Evolutionary conservation across 768 basidiomycete genomes (phyloP).

Genomic region (Leccinum variicolor): DNA sequence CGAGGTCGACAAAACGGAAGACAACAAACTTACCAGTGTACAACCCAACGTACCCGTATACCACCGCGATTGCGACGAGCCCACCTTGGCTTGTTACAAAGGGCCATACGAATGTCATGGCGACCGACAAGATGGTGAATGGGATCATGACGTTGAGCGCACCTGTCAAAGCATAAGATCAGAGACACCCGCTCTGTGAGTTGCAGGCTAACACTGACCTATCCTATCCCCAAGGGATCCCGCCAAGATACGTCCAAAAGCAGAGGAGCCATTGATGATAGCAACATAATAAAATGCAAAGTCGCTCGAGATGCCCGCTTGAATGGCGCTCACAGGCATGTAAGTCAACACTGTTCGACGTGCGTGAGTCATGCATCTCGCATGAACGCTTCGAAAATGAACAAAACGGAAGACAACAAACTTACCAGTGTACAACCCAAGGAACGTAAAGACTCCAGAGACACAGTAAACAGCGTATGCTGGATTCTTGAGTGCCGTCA

Average conservation of each 20-base stretch:
- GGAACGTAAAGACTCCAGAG: constrained; percentile 53
- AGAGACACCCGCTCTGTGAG: background rate
- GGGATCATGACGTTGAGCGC: constrained; percentile 67
- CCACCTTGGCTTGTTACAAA: constrained; percentile 43
- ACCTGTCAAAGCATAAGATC: constrained; percentile 36
- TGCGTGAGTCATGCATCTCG: too few relatives aligned
- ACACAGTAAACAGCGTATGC: constrained; percentile 55
- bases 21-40: constrained; percentile 50
- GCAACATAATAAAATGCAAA: constrained; percentile 65
- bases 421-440: constrained; percentile 67
- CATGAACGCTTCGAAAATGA: too few relatives aligned
- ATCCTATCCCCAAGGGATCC: constrained; percentile 53
- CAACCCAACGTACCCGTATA: constrained; percentile 69
- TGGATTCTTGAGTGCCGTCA: constrained; percentile 42
- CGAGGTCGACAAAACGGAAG: background rate
- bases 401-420: constrained; percentile 1
- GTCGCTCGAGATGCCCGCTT: constrained; percentile 43
- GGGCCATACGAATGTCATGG: constrained; percentile 71
- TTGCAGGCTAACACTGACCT: constrained; percentile 33
- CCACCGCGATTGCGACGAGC: constrained; percentile 50
- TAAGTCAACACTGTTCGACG: constrained; percentile 71
- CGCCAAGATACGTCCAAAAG: constrained; percentile 54
- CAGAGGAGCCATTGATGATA: constrained; percentile 63
- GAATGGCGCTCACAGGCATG: constrained; percentile 54
- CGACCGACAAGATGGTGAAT: constrained; percentile 52